A percentile compares a stretch with the other conserved stretches of the same genome.
Conservation (phyloP, 2,329 filamentous ascomycete species). For the Talaromyces sp. region DNA sequence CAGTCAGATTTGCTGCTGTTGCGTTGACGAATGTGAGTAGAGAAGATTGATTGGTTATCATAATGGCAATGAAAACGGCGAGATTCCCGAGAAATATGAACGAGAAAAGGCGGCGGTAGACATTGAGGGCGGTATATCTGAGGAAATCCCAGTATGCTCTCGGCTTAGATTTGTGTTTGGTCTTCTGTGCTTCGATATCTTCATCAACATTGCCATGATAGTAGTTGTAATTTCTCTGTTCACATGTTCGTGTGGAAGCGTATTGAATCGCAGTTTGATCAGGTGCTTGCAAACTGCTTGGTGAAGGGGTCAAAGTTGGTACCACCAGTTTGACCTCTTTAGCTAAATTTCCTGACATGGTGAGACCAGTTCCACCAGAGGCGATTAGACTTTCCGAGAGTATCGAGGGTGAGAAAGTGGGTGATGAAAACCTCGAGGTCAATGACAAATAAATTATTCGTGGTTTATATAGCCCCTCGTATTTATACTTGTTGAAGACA, state of each 20-base stretch:
- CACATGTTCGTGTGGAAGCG: not conserved
- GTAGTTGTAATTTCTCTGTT: not conserved
- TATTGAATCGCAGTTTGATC: not conserved
- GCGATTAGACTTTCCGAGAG: not conserved
- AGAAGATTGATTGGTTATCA: conserved; percentile 32
- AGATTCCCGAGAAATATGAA: conserved; percentile 41
- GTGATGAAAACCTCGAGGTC: not conserved
- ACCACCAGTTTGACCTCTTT: not conserved
- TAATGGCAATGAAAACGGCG: conserved; percentile 34
- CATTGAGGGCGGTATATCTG: conserved; percentile 36
- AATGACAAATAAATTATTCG: not conserved
- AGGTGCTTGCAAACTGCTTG: not conserved
- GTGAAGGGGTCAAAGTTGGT: not conserved
- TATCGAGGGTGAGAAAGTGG: no score
- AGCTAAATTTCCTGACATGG: not conserved
- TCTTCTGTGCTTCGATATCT: conserved; percentile 23
- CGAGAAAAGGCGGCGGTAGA: conserved; percentile 44
- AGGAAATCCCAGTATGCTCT: conserved; percentile 20
- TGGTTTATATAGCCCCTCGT: not conserved
- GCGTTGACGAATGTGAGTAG: conserved; percentile 42
- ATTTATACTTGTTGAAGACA: not conserved
- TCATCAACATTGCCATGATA: not conserved
- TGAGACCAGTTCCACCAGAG: not conserved
- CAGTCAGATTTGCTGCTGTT: conserved; percentile 45
- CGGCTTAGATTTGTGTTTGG: conserved; percentile 24